Percentiles rank a stretch among this genome's conserved stretches.
These are phyloP conservation scores for Hyaloscypha finlandica DNA, from an alignment of 495 filamentous ascomycete genomes.

Conservation along the genomic window DNA sequence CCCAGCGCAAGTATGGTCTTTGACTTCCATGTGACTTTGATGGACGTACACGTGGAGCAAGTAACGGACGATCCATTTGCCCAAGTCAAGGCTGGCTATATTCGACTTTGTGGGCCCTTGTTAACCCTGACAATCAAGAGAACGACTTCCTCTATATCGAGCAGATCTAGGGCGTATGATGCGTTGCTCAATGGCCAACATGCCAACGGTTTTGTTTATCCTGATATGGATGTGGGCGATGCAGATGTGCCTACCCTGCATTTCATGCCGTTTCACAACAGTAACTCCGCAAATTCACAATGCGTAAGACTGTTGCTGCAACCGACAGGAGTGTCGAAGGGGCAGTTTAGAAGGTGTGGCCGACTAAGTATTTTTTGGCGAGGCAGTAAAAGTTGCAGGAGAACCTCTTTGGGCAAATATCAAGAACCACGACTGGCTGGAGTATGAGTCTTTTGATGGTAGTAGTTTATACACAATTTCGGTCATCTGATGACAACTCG, in stretches of 20 bases:
- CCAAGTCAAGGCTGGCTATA: conserved; percentile 3
- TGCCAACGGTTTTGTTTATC: not conserved
- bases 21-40: conserved; percentile 4
- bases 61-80: conserved; percentile 3
- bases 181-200: conserved; percentile 8
- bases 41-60: conserved; percentile 3
- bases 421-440: conserved; percentile 7
- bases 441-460: conserved; percentile 8
- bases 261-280: conserved; percentile 5
- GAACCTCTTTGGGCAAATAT: not conserved
- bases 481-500: not conserved
- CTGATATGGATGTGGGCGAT: conserved; percentile 6
- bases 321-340: conserved; percentile 3
- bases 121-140: conserved; percentile 2
- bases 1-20: not conserved
- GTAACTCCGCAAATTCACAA: not conserved
- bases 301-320: conserved; percentile 6
- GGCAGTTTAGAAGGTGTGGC: conserved; percentile 3
- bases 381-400: conserved; percentile 5
- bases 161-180: conserved; percentile 1
- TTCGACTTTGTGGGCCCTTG: conserved; percentile 6
- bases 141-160: conserved; percentile 1
- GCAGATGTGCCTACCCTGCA: conserved; percentile 2
- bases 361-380: not conserved
- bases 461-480: not conserved